These are phyloP conservation scores for Aspergillus ellipticus DNA, from an alignment of 495 filamentous ascomycete species.

Conservation along the genomic window DNA sequence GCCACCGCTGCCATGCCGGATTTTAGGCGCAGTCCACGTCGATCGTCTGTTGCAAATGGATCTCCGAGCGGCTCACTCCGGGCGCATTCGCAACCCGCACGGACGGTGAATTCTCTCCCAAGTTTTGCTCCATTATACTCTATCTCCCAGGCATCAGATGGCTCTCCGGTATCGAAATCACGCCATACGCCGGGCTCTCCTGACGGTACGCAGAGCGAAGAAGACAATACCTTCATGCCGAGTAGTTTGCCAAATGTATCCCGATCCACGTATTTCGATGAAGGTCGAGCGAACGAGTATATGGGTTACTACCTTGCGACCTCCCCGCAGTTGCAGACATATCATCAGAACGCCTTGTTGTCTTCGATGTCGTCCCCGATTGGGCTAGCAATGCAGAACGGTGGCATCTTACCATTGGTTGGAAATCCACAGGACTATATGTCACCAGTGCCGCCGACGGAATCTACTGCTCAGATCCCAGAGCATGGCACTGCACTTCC, in stretches of 20 bases:
- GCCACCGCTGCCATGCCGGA: slow-evolving; percentile 50
- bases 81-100: slow-evolving; percentile 65
- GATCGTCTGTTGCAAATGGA: slow-evolving; percentile 52
- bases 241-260: slow-evolving; percentile 36
- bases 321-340: slow-evolving; percentile 50
- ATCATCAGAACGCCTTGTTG: slow-evolving; percentile 43
- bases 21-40: slow-evolving; percentile 53
- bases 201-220: slow-evolving; percentile 37
- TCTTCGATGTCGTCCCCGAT: slow-evolving; percentile 44
- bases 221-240: slow-evolving; percentile 41
- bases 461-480: slow-evolving; percentile 17
- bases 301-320: slow-evolving; percentile 62
- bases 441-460: slow-evolving; percentile 31
- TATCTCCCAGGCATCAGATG: slow-evolving; percentile 29
- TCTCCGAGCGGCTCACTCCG: slow-evolving; percentile 50
- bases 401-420: slow-evolving; percentile 43
- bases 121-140: slow-evolving; percentile 38
- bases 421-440: slow-evolving; percentile 38
- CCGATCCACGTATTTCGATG: slow-evolving; percentile 42
- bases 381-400: slow-evolving; percentile 45
- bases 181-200: slow-evolving; percentile 31
- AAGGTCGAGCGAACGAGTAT: slow-evolving; percentile 54
- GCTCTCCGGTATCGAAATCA: slow-evolving; percentile 34
- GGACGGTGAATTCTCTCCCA: slow-evolving; percentile 46
- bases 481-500: slow-evolving; percentile 20